A percentile compares a stretch with the other conserved stretches of the same genome.
Conservation (phyloP, 768 basidiomycete genomes). For the Rhizopogon sp. region DNA sequence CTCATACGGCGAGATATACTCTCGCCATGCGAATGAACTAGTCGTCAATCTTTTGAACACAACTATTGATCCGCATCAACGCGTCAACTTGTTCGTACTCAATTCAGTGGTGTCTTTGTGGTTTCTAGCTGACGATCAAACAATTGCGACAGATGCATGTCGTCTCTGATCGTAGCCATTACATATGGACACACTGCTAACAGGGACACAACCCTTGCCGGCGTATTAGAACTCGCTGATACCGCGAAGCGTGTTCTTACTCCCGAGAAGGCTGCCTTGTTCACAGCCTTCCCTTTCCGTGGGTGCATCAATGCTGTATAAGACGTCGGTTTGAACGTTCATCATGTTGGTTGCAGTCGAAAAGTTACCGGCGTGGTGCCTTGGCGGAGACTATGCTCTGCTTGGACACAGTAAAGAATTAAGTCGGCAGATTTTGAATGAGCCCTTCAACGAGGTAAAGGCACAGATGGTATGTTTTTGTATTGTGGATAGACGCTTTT, state of each 20-base stretch:
- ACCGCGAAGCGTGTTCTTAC: conserved; percentile 4
- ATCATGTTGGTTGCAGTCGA: not conserved
- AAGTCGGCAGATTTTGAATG: not conserved
- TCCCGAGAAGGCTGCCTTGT: not conserved
- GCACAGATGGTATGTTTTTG: not conserved
- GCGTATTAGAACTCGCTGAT: conserved; percentile 18
- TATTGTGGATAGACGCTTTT: too few relatives aligned
- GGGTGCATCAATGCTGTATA: not conserved
- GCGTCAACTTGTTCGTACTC: conserved; percentile 13
- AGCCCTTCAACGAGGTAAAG: not conserved
- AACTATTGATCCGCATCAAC: conserved; percentile 9
- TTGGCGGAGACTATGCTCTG: not conserved
- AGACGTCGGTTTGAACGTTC: not conserved
- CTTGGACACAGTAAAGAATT: not conserved
- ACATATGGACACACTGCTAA: conserved; percentile 17
- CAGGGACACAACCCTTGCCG: conserved; percentile 9
- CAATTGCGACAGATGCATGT: conserved; percentile 12
- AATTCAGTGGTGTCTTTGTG: not conserved
- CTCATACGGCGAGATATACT: conserved; percentile 9
- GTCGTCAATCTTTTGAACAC: conserved; percentile 8
- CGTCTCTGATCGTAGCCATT: conserved; percentile 23
- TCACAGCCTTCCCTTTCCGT: conserved; percentile 6
- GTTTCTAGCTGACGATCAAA: not conserved
- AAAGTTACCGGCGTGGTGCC: not conserved
- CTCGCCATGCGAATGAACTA: conserved; percentile 2